phyloP scores from a whole-genome alignment of 495 filamentous ascomycete species.

The Pseudotulostoma volvatum region DNA sequence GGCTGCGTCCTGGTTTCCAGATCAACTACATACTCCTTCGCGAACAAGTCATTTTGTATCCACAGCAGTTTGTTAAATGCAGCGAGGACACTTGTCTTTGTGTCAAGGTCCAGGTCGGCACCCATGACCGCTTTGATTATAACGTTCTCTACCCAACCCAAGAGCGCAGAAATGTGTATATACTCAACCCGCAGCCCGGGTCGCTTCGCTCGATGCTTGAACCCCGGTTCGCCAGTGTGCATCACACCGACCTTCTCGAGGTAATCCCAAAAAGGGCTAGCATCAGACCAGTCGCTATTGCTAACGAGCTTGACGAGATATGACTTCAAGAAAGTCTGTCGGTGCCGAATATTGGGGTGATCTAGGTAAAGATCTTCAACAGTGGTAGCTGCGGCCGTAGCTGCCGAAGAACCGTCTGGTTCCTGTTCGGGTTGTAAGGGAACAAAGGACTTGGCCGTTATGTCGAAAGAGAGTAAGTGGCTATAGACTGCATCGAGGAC shows the following conservation, averaged over 20 bases:
- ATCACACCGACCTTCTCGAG: slow-evolving; percentile 64
- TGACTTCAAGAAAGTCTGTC: slow-evolving; percentile 59
- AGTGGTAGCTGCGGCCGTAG: no score
- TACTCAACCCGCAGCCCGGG: slow-evolving; percentile 60
- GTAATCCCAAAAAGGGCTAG: slow-evolving; percentile 62
- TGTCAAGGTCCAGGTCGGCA: slow-evolving; percentile 40
- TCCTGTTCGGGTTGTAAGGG: no score
- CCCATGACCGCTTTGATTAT: slow-evolving; percentile 58
- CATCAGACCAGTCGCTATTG: slow-evolving; percentile 60
- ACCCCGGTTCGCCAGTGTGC: no score
- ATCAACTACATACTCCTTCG: slow-evolving; percentile 63
- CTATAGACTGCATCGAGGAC: slow-evolving; percentile 57
- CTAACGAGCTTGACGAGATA: slow-evolving; percentile 52
- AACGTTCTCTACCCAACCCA: slow-evolving; percentile 59
- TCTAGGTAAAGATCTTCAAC: slow-evolving; percentile 43
- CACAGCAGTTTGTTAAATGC: slow-evolving; percentile 47
- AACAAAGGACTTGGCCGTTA: slow-evolving; percentile 53
- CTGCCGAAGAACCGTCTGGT: no score
- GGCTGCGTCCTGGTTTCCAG: no score
- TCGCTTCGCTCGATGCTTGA: slow-evolving; percentile 40
- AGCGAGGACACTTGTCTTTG: slow-evolving; percentile 51
- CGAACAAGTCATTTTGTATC: slow-evolving; percentile 70
- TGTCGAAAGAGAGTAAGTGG: slow-evolving; percentile 57
- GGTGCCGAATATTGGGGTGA: slow-evolving; percentile 52
- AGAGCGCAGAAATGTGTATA: slow-evolving; percentile 50